Evolutionary conservation across 108 stramenopile species (phyloP), one percentile per base, ranked within the genome.

Genomic region (Nitzschia palea): DNA sequence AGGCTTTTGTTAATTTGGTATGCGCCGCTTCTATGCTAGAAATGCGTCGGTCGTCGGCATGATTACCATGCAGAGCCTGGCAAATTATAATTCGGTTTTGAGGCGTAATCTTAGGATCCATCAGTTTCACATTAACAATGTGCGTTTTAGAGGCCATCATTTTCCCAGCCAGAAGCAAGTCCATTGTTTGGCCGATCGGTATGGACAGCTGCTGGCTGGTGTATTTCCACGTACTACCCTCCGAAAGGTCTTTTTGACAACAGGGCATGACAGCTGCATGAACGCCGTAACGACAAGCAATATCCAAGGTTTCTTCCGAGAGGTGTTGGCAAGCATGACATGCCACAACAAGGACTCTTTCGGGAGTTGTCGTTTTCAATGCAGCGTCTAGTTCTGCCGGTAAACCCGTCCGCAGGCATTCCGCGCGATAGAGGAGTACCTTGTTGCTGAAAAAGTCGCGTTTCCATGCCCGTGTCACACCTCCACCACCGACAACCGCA

Each of bases 281-380:
- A 20, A 87, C 89, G 37, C 86, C 86, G 53, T 78, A 86, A 26
- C 62, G 67, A 48, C 74, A 77, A 9, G 83, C 78, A 56, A 90
- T 87, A 57, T 76, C 44, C 44, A 90, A 33, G 17, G 76, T 84
- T 70, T 90, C 86, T 23, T 87, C 86, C 1, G 84, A 83, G 29
- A 90, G 59, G 64, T 90, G 89, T 76, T 90, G 89, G 64, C 89
- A 90, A 43, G 89, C 89, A 69, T 90, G 89, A 62, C 89, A 90
- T 8, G 89, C 89, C 12, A 87, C 85, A 9, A 90, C 85, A 6
- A 86, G 70, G 30, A 90, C 76, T 20, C 69, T 55, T 10, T 71
- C 20, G 22, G 65, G 60, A 60, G 31, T 55, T 34, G 65, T 68
- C 5, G 66, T 65, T 18, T 65, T 30, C 26, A 86, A 44, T 27